Evolutionary conservation across 2,329 filamentous ascomycete species (phyloP).

Genomic region (Arthrobotrys sphaeroides): DNA sequence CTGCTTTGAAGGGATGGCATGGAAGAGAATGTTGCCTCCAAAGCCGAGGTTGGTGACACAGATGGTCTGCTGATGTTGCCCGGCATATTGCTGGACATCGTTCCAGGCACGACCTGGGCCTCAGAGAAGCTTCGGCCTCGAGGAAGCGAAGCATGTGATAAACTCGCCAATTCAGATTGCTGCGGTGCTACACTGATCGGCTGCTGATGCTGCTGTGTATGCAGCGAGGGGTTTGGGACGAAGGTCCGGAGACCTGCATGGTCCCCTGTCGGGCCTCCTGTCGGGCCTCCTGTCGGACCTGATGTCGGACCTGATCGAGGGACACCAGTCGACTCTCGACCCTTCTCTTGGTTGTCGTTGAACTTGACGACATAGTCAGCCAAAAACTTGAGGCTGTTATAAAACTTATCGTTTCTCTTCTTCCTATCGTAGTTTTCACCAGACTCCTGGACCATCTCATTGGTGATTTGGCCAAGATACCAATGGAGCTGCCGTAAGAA

Average conservation of each 20-base stretch:
- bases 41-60: slow-evolving; percentile 36
- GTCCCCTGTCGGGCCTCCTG: slow-evolving; percentile 15
- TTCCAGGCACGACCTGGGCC: slow-evolving; percentile 1
- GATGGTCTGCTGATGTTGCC: slow-evolving; percentile 11
- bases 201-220: slow-evolving; percentile 22
- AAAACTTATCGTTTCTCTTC: slow-evolving; percentile 49
- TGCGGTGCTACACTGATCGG: slow-evolving; percentile 29
- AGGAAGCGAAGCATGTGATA: slow-evolving; percentile 39
- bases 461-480: slow-evolving; percentile 48
- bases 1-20: slow-evolving; percentile 41
- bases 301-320: slow-evolving; percentile 4
- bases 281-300: slow-evolving; percentile 14
- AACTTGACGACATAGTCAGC: slow-evolving; percentile 48
- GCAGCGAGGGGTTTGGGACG: slow-evolving; percentile 1
- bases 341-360: slow-evolving; percentile 38
- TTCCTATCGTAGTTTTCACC: slow-evolving; percentile 45
- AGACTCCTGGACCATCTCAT: slow-evolving; percentile 26
- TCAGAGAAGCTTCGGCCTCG: slow-evolving; percentile 29
- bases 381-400: slow-evolving; percentile 36
- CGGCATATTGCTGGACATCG: not conserved
- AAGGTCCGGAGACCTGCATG: slow-evolving; percentile 16
- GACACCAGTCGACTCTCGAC: slow-evolving; percentile 22
- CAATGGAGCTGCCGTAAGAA: slow-evolving; percentile 43
- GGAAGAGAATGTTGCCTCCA: slow-evolving; percentile 42
- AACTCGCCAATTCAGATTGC: slow-evolving; percentile 30